These are phyloP conservation scores for Kwoniella europaea DNA, from an alignment of 768 basidiomycete species.

Conservation along the genomic window DNA sequence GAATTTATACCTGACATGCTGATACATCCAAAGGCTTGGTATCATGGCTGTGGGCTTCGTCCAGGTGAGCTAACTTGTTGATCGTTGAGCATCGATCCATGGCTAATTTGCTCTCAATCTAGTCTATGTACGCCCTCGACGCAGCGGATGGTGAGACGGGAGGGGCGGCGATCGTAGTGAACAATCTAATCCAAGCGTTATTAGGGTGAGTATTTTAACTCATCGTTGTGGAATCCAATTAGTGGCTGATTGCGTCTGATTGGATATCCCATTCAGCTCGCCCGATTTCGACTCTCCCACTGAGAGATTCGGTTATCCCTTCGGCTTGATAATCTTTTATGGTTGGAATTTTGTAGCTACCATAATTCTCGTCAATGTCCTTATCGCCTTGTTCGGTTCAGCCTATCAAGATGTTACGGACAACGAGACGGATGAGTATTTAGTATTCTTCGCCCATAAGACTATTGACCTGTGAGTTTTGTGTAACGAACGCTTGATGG, in stretches of 20 bases:
- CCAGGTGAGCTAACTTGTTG: constrained; percentile 7
- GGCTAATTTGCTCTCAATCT: too few species aligned
- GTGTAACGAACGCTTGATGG: background rate
- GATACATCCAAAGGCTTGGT: constrained; percentile 61
- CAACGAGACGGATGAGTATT: constrained; percentile 86
- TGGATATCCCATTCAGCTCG: constrained; percentile 31
- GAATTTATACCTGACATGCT: constrained; percentile 8
- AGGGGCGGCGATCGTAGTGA: constrained; percentile 64
- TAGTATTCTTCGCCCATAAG: constrained; percentile 88
- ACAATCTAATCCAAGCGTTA: constrained; percentile 77
- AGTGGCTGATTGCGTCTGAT: background rate
- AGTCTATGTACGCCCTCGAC: constrained; percentile 86
- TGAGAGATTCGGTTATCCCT: constrained; percentile 58
- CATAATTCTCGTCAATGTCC: constrained; percentile 84
- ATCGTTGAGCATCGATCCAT: too few species aligned
- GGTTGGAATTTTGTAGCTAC: constrained; percentile 85
- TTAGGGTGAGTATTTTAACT: constrained; percentile 66
- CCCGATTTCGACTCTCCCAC: constrained; percentile 57
- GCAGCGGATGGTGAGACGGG: constrained; percentile 81
- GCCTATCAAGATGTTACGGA: constrained; percentile 78
- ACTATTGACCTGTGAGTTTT: constrained; percentile 61
- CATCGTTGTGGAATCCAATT: too few species aligned
- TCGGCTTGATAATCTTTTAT: constrained; percentile 76
- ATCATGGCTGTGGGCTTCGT: constrained; percentile 80
- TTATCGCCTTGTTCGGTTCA: constrained; percentile 93